Base-by-base conservation (phyloP, 176 grass and related monocot species). In the Calamus simplicifolius region DNA sequence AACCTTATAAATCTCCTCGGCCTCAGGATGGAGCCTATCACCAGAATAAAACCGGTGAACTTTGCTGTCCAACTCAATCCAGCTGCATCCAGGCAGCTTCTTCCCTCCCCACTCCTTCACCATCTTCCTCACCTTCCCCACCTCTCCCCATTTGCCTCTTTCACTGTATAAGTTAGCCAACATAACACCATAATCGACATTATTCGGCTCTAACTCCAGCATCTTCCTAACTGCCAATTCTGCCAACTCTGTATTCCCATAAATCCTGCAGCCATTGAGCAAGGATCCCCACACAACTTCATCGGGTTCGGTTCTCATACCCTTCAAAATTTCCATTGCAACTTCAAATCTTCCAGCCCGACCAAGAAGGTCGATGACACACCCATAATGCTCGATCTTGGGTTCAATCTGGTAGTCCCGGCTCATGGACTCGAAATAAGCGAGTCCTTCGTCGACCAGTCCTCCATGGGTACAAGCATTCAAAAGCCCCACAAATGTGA, bases 391-490 rank as follows among this genome's bases (percentile, higher is more conserved):
- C 50, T 95, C 89, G 54, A 95, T 88, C 63, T 80, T 73, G 54
- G 80, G 75, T 25, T 82, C 68, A 62, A 95, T 88, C 27, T 62
- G 4, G 10, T 85, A 79, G 56, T 80, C 71, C 49, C 29, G 10
- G 18, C 27, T 58, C 84, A 88, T 82, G 25, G 55, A 56, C 68
- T 82, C 48, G 63, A 88, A 95, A 63, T 88, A 88, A 43, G 5
- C 53, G 56, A 88, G 43, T 19, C 89, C 89, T 71, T 88, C 80
- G 56, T 88, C 55, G 12, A 85, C 67, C 6, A 75, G 81, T 43
- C 89, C 89, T 58, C 89, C 89, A 88, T 94, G 89, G 6, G 80
- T 65, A 71, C 84, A 94, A 15, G 89, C 84, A 85, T 79, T 85
- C 49, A 94, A 64, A 19, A 94, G 59, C 17, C 77, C 84, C 28